A percentile compares a stretch with the other conserved stretches of the same genome.
phyloP scores from a whole-genome alignment of 2,329 filamentous ascomycete genomes.

The Knoxdaviesia capensis region DNA sequence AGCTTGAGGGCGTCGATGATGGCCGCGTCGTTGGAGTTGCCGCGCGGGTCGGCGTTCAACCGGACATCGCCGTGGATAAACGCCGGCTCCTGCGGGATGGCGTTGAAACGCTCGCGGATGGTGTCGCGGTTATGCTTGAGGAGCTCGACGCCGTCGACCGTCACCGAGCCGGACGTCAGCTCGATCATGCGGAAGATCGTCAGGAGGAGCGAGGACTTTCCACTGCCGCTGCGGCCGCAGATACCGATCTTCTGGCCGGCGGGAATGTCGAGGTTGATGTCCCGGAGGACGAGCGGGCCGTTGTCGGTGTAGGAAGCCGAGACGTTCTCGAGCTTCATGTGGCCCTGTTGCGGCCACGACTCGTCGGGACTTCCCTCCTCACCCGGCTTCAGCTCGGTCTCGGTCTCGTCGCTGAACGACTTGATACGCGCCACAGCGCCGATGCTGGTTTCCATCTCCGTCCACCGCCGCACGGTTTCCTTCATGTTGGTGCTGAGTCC shows the following conservation, averaged over 20 bases:
- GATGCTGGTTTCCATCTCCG: slow-evolving; percentile 11
- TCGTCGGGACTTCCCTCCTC: slow-evolving; percentile 6
- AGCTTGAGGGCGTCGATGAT: slow-evolving; percentile 17
- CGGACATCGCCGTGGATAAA: slow-evolving; percentile 25
- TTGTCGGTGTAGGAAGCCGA: slow-evolving; percentile 13
- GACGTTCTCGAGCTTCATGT: slow-evolving; percentile 11
- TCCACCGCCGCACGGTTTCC: slow-evolving; percentile 13
- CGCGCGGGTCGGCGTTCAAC: slow-evolving; percentile 21
- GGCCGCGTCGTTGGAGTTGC: slow-evolving; percentile 9
- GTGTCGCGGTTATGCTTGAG: slow-evolving; percentile 16
- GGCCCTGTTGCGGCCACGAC: slow-evolving; percentile 13
- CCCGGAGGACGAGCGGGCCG: slow-evolving; percentile 8
- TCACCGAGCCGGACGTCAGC: slow-evolving; percentile 9
- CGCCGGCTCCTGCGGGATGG: slow-evolving; percentile 31
- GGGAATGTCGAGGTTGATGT: slow-evolving; percentile 11
- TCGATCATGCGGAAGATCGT: slow-evolving; percentile 20
- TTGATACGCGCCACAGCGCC: slow-evolving; percentile 11
- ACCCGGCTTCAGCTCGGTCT: slow-evolving; percentile 7
- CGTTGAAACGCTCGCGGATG: slow-evolving; percentile 26
- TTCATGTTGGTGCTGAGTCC: slow-evolving; percentile 13
- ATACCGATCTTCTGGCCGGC: slow-evolving; percentile 15
- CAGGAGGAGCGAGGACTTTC: slow-evolving; percentile 22
- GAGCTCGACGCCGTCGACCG: slow-evolving; percentile 21
- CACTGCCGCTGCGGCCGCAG: slow-evolving; percentile 18
- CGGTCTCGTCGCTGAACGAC: slow-evolving; percentile 9